phyloP scores from a whole-genome alignment of 805 yeast species.

The Priceomyces carsonii region DNA sequence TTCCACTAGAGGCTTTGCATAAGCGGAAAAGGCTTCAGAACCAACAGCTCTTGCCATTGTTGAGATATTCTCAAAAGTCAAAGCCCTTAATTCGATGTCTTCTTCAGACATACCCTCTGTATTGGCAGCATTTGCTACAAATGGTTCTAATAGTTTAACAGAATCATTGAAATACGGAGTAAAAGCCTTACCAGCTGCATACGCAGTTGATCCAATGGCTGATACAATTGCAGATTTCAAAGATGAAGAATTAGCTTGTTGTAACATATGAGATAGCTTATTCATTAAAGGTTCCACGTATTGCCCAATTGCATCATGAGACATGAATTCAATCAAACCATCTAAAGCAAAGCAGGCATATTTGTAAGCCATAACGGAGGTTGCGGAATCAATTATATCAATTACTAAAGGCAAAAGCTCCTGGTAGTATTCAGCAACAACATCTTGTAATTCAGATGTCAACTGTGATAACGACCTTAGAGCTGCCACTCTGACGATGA shows the following conservation, averaged over 20 bases:
- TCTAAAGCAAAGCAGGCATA: constrained; percentile 91
- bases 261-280: constrained; percentile 81
- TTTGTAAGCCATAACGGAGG: constrained; percentile 80
- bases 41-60: constrained; percentile 98
- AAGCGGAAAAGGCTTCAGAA: constrained; percentile 79
- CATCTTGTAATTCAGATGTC: constrained; percentile 82
- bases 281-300: constrained; percentile 90
- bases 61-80: constrained; percentile 89
- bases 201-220: constrained; percentile 96
- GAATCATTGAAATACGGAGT: constrained; percentile 84
- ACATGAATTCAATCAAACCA: constrained; percentile 87
- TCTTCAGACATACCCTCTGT: constrained; percentile 82
- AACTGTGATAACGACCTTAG: constrained; percentile 76
- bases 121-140: constrained; percentile 65
- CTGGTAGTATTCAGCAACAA: constrained; percentile 81
- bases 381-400: constrained; percentile 81
- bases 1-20: constrained; percentile 84
- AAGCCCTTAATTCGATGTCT: constrained; percentile 87
- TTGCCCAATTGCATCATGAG: constrained; percentile 76
- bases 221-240: constrained; percentile 82
- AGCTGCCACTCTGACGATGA: constrained; percentile 82
- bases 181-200: constrained; percentile 87
- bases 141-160: constrained; percentile 78
- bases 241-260: constrained; percentile 70
- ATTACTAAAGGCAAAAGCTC: constrained; percentile 83